Evolutionary conservation across 768 basidiomycete genomes (phyloP), one percentile per base, ranked within the genome.

Genomic region (Flagelloscypha sp.): DNA sequence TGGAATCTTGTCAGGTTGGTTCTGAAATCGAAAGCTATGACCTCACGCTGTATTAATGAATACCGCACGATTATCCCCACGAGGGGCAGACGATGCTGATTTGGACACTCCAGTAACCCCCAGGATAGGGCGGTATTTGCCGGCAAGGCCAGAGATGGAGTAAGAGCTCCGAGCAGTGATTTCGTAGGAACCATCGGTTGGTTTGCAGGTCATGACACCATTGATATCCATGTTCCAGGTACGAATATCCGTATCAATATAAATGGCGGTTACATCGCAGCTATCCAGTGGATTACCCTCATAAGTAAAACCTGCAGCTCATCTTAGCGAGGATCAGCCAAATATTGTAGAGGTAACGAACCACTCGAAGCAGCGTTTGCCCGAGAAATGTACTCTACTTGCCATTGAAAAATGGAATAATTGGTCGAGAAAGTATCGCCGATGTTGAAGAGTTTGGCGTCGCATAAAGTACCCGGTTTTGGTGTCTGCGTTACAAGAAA

Each of bases 341-440:
- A 27, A 9, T 27, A 13, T 27, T 27, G 13, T 9, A 27, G 9
- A 13, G 25, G 25, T 4, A 43, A 36, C 2, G 55, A 10, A 0
- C 49, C 47, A 12, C 50, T 30, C n/a, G 37, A 39, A 7, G 50
- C 55, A 6, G 53, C 48, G 30, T 49, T 57, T 4, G 54, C 30
- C 17, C 17, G 37, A 7, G 33, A 22, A 13, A 57, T 35, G 2
- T 44, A 42, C 6, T 50, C 46, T 13, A 57, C 30, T 5, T 31
- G 39, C 43, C 51, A 54, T 24, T 51, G 43, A 27, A 55, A 57
- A 16, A 49, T 24, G 2, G 50, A 41, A 36, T 52, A 43, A 37
- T 55, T 54, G 29, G 49, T 54, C 3, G 47, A 46, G 20, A 57
- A 41, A 1, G 47, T 31, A 24, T 57, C 56, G 1, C 56, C 54